Evolutionary conservation across 2,329 filamentous ascomycete species (phyloP).

Genomic region (Cladorrhinum sp.): DNA sequence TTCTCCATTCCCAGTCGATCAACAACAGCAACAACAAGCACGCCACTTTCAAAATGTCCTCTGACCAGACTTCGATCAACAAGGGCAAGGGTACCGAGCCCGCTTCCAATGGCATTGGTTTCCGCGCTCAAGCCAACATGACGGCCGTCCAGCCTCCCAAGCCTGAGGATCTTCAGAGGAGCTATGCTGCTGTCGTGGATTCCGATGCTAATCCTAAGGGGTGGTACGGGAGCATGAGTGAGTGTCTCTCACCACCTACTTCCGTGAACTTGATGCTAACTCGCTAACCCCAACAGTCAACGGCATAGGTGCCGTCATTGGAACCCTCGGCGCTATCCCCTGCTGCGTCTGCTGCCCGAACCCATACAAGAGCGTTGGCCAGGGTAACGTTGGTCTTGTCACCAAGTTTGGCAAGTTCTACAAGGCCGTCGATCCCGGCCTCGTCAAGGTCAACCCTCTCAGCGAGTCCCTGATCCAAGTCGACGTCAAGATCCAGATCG

Average conservation of each 20-base stretch:
- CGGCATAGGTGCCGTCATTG: slow-evolving; percentile 69
- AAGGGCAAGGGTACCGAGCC: slow-evolving; percentile 24
- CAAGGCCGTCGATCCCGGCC: slow-evolving; percentile 90
- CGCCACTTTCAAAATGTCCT: slow-evolving; percentile 10
- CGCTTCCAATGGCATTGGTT: slow-evolving; percentile 34
- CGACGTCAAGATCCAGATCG: slow-evolving; percentile 99
- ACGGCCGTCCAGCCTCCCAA: slow-evolving; percentile 70
- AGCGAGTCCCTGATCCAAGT: slow-evolving; percentile 86
- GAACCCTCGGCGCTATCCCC: slow-evolving; percentile 79
- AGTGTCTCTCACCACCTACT: slow-evolving; percentile 32
- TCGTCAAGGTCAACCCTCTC: slow-evolving; percentile 96
- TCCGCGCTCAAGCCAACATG: slow-evolving; percentile 56
- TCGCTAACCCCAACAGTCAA: slow-evolving; percentile 17
- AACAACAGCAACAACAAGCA: too few species aligned
- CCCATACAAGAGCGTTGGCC: slow-evolving; percentile 86
- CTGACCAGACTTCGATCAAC: slow-evolving; percentile 8
- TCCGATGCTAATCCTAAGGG: slow-evolving; percentile 69
- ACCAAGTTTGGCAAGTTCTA: slow-evolving; percentile 96
- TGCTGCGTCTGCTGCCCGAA: slow-evolving; percentile 93
- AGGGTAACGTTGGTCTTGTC: slow-evolving; percentile 92
- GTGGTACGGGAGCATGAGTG: slow-evolving; percentile 89
- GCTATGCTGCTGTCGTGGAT: slow-evolving; percentile 65
- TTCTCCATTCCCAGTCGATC: too few species aligned
- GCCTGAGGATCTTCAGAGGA: slow-evolving; percentile 79
- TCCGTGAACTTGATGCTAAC: slow-evolving; percentile 9